These are phyloP conservation scores for Oryza australiensis DNA, from an alignment of 176 grass and related monocot genomes.

Conservation along the genomic window DNA sequence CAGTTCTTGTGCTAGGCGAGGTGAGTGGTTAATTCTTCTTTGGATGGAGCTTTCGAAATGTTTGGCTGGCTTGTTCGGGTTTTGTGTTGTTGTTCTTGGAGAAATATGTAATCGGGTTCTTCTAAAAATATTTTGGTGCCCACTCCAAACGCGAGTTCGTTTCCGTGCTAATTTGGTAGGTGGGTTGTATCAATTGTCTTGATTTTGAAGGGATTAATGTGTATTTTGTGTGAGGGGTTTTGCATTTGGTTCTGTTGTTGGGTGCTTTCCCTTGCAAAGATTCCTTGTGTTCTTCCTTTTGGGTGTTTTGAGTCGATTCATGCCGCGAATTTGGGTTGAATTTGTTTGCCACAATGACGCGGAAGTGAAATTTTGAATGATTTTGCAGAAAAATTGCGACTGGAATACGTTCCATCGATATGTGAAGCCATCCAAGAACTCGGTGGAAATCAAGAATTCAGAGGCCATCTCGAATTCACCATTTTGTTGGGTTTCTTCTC, in stretches of 20 bases:
- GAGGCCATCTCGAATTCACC: constrained; percentile 26
- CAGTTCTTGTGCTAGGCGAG: neutral
- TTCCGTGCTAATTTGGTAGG: neutral
- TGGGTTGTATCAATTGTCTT: neutral
- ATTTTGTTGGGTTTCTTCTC: neutral
- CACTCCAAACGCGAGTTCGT: no score
- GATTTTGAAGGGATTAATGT: neutral
- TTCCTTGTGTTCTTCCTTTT: constrained; percentile 27
- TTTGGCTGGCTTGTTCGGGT: neutral
- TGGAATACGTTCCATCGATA: constrained; percentile 12
- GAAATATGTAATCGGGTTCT: neutral
- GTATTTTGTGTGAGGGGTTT: constrained; percentile 1
- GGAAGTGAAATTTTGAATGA: neutral
- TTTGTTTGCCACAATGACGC: neutral
- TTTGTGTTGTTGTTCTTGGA: neutral
- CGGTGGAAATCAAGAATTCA: neutral
- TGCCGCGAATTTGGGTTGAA: neutral
- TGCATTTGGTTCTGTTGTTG: constrained; percentile 35
- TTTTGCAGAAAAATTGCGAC: constrained; percentile 24
- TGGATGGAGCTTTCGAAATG: neutral
- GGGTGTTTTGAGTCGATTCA: neutral
- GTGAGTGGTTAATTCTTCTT: constrained; percentile 23
- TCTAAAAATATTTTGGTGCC: no score
- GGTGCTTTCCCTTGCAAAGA: constrained; percentile 47
- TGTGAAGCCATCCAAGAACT: constrained; percentile 38